A percentile compares a stretch with the other conserved stretches of the same genome.
These are phyloP conservation scores for Rhizopogon vinicolor DNA, from an alignment of 768 basidiomycete species.

Conservation along the genomic window DNA sequence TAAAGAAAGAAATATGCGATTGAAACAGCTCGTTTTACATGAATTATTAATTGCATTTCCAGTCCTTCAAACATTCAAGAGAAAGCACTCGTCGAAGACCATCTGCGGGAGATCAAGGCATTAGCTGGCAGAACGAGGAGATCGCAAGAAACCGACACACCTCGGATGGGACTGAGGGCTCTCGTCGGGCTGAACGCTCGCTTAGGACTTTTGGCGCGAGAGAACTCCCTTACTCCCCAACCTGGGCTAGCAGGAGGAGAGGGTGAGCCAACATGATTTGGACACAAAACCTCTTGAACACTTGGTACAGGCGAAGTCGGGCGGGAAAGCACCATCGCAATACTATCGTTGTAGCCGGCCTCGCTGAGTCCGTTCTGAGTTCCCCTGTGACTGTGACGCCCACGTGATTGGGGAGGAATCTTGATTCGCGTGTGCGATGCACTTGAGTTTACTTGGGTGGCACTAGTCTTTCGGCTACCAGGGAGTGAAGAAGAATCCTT, in stretches of 20 bases:
- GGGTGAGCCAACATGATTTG: background rate
- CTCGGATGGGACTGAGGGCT: slow-evolving; percentile 27
- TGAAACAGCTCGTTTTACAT: background rate
- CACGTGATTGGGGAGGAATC: slow-evolving; percentile 8
- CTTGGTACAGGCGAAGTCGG: slow-evolving; percentile 12
- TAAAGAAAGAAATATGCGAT: background rate
- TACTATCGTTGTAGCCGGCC: slow-evolving; percentile 6
- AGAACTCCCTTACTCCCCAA: background rate
- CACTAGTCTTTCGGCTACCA: background rate
- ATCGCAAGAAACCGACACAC: slow-evolving; percentile 19
- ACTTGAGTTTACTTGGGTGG: background rate
- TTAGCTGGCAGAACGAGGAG: background rate
- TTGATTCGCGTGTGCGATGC: background rate
- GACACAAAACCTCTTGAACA: slow-evolving; percentile 1
- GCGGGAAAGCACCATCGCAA: slow-evolving; percentile 22
- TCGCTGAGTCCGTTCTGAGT: slow-evolving; percentile 1
- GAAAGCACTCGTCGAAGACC: slow-evolving; percentile 25
- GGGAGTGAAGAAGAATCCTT: background rate
- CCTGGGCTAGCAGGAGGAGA: background rate
- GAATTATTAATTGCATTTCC: background rate
- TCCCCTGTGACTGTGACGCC: slow-evolving; percentile 12
- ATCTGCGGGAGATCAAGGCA: slow-evolving; percentile 11
- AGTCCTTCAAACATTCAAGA: slow-evolving; percentile 9
- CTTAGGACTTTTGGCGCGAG: slow-evolving; percentile 8
- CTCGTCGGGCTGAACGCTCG: slow-evolving; percentile 20